Base-by-base conservation (phyloP, 2,329 filamentous ascomycete genomes). In the Daldinia eschscholtzii region DNA sequence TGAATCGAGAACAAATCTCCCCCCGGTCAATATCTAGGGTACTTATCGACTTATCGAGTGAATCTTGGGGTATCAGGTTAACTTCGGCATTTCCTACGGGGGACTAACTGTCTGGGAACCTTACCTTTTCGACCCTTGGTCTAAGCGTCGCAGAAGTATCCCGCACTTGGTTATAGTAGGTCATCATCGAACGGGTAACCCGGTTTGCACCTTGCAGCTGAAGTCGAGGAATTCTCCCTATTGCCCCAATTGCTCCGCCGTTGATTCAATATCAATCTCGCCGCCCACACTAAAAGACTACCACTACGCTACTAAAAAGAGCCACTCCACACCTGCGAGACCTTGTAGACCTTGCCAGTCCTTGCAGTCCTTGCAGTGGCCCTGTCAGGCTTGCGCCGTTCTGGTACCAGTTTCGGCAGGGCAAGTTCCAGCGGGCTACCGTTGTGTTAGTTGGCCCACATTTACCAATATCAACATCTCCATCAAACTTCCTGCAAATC, bases 401-500 rank as follows among this genome's bases (percentile, higher is more conserved):
- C 72, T 73, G 58, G 67, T 75, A 73, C 73, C 70, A 73, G 68
- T 68, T 72, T 71, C 75, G 72, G 74, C 73, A 73, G 68, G 56
- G 58, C 66, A 66, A 71, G 59, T 67, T 65, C 62, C 70, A 71
- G 71, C 70, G 72, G 71, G 30, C 74, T 75, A 73, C 70, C 74
- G 73, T 35, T 35, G 33, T 71, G 72, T 73, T 77, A 78, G 73
- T 74, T 18, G 76, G 76, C 74, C 76, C 75, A 77, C 76, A 74
- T 74, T 72, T 74, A 73, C 67, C 71, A 69, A 70, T 75, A 63
- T 76, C 75, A 78, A 71, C 73, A 77, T 78, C 76, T 79, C 77
- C 74, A 76, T 74, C 72, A 73, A 71, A 72, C 72, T 72, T 76
- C 68, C 75, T 78, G 76, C 79, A 79, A 76, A 76, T 76, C 75